These are phyloP conservation scores for Beauveria scarabaeidicola DNA, from an alignment of 2,329 filamentous ascomycete species.

Conservation along the genomic window DNA sequence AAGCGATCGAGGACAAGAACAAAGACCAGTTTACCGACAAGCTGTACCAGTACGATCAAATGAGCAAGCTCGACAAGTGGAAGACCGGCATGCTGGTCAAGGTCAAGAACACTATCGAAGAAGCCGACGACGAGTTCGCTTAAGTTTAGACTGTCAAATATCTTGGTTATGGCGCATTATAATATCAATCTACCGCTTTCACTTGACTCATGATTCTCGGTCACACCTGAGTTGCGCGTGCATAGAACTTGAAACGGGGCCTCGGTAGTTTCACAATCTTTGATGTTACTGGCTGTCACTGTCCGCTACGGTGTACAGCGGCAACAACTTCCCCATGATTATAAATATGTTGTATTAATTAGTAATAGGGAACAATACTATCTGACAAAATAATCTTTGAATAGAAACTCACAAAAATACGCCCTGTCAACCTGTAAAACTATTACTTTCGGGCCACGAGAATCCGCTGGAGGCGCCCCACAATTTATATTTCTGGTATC, in stretches of 20 bases:
- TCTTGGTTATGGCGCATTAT: conserved; percentile 8
- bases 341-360: too few relatives aligned
- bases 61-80: conserved; percentile 94
- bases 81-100: conserved; percentile 79
- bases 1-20: conserved; percentile 68
- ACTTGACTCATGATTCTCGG: too few relatives aligned
- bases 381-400: too few relatives aligned
- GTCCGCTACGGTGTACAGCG: background rate
- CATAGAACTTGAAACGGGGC: background rate
- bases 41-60: conserved; percentile 80
- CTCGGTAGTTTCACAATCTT: background rate
- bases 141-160: conserved; percentile 16
- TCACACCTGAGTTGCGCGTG: background rate
- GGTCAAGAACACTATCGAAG: conserved; percentile 76
- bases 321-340: background rate
- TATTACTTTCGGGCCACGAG: background rate
- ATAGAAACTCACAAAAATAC: background rate
- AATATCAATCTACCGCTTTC: background rate
- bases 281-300: background rate
- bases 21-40: conserved; percentile 80
- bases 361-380: too few relatives aligned
- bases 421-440: background rate
- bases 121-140: conserved; percentile 35
- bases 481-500: background rate
- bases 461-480: background rate